phyloP scores from a whole-genome alignment of 2,329 filamentous ascomycete genomes.

The Chlorencoelia australis region DNA sequence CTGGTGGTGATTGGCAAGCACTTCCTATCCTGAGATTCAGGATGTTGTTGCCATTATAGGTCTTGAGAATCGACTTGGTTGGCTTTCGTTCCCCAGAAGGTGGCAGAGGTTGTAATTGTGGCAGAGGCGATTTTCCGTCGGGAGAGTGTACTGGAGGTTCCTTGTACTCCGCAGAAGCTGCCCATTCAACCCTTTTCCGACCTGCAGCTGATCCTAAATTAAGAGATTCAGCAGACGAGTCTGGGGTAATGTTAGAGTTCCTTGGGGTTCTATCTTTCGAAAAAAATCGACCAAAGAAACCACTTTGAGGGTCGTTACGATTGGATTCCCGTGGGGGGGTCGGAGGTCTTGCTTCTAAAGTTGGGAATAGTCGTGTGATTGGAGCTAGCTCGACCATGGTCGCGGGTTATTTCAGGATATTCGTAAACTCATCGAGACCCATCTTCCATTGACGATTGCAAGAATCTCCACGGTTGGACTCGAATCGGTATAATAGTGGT shows the following conservation, averaged over 20 bases:
- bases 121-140: slow-evolving; percentile 9
- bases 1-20: too few relatives aligned
- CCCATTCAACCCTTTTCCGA: slow-evolving; percentile 51
- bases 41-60: slow-evolving; percentile 32
- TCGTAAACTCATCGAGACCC: slow-evolving; percentile 3
- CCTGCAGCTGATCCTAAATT: slow-evolving; percentile 20
- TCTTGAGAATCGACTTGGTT: slow-evolving; percentile 75
- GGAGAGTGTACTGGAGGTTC: slow-evolving; percentile 30
- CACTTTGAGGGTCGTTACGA: slow-evolving; percentile 28
- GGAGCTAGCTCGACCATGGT: slow-evolving; percentile 24
- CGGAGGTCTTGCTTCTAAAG: slow-evolving; percentile 49
- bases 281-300: slow-evolving; percentile 17
- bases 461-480: too few relatives aligned
- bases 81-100: slow-evolving; percentile 38
- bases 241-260: slow-evolving; percentile 14
- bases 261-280: slow-evolving; percentile 9
- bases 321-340: slow-evolving; percentile 46
- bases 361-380: slow-evolving; percentile 32
- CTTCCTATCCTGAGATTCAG: neutral
- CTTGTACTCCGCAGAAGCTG: slow-evolving; percentile 45
- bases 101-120: slow-evolving; percentile 14
- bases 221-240: slow-evolving; percentile 28
- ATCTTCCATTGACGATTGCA: too few relatives aligned
- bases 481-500: too few relatives aligned
- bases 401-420: too few relatives aligned